phyloP scores from a whole-genome alignment of 1,284 basidiomycete genomes.

The Fistulinella cinereoalba region DNA sequence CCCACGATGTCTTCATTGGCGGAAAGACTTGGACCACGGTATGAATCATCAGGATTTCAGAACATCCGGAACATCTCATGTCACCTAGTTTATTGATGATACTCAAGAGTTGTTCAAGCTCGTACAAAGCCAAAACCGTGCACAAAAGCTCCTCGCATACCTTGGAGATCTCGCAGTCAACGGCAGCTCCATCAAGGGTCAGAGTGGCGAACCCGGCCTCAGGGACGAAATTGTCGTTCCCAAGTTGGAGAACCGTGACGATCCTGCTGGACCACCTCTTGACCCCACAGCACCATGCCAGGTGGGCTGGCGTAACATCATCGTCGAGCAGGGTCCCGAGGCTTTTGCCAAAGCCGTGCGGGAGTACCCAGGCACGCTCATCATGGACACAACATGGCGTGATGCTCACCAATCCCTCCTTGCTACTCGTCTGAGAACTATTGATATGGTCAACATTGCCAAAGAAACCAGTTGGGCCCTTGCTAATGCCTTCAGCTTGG shows the following conservation, averaged over 20 bases:
- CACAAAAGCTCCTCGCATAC: constrained; percentile 95
- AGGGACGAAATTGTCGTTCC: constrained; percentile 89
- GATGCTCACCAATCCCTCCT: constrained; percentile 98
- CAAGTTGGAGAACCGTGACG: constrained; percentile 74
- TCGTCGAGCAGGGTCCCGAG: constrained; percentile 96
- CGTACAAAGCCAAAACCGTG: constrained; percentile 96
- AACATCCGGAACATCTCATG: constrained; percentile 5
- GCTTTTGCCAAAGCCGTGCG: constrained; percentile 98
- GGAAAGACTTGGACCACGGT: constrained; percentile 99
- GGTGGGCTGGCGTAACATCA: constrained; percentile 97
- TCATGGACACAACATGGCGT: constrained; percentile 99
- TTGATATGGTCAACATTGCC: constrained; percentile 98
- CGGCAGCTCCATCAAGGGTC: constrained; percentile 94
- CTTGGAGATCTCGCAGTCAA: constrained; percentile 98
- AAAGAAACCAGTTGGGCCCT: constrained; percentile 96
- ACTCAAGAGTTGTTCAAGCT: constrained; percentile 99
- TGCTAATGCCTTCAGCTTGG: constrained; percentile 93
- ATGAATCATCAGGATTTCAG: constrained; percentile 25
- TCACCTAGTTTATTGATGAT: constrained; percentile 91
- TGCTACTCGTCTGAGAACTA: constrained; percentile 93
- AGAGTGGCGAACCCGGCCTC: constrained; percentile 92
- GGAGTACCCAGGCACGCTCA: constrained; percentile 91
- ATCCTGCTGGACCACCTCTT: constrained; percentile 70
- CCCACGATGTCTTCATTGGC: constrained; percentile 95
- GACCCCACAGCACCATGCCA: constrained; percentile 85